phyloP scores from a whole-genome alignment of 495 filamentous ascomycete species.

The Trichoderma reesei region DNA sequence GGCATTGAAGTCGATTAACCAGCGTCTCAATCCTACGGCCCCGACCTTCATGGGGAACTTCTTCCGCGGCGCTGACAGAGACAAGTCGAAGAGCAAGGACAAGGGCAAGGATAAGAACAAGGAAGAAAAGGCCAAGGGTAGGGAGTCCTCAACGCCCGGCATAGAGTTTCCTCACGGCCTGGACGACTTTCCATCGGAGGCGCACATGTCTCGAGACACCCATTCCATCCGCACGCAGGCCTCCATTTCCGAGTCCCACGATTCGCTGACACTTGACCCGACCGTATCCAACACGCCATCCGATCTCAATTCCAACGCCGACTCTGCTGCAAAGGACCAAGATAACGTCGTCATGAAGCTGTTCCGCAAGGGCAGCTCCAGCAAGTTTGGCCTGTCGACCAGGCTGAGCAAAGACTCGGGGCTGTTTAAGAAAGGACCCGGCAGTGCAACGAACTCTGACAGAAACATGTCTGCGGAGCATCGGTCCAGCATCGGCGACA shows the following conservation, averaged over 20 bases:
- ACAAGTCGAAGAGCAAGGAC: constrained; percentile 21
- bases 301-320: constrained; percentile 39
- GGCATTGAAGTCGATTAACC: constrained; percentile 31
- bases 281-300: constrained; percentile 56
- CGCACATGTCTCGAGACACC: constrained; percentile 48
- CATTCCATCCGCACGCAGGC: constrained; percentile 47
- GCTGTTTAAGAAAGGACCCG: constrained; percentile 52
- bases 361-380: constrained; percentile 67
- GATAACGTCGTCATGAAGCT: constrained; percentile 56
- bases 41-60: constrained; percentile 40
- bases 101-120: constrained; percentile 21
- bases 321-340: constrained; percentile 28
- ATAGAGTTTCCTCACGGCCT: constrained; percentile 15
- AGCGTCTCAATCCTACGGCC: constrained; percentile 42
- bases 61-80: constrained; percentile 35
- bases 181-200: constrained; percentile 49
- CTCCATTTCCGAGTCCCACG: constrained; percentile 59
- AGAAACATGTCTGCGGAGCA: constrained; percentile 29
- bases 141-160: constrained; percentile 24
- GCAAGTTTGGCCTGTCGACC: constrained; percentile 67
- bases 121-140: constrained; percentile 22
- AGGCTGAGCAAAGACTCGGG: constrained; percentile 50
- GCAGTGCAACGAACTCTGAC: constrained; percentile 36
- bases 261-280: constrained; percentile 55
- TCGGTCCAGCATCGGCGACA: constrained; percentile 39